A percentile compares a stretch with the other conserved stretches of the same genome.
Evolutionary conservation across 345 rosid genomes (phyloP).

Genomic region (Salix viminalis): DNA sequence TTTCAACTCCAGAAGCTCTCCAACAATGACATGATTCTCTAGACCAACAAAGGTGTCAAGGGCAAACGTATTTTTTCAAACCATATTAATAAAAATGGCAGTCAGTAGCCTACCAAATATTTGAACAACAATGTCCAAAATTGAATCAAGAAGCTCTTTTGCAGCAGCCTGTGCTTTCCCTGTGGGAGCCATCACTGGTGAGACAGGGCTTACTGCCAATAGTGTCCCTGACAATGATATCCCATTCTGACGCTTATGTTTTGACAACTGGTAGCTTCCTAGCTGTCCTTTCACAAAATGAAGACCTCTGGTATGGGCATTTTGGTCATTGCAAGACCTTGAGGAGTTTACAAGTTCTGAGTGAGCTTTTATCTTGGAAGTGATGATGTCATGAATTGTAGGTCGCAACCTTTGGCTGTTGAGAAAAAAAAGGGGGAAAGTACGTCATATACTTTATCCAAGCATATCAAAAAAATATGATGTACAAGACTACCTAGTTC

Average conservation of each 20-base stretch:
- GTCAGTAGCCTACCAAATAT: slow-evolving; percentile 68
- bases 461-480: not conserved
- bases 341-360: slow-evolving; percentile 56
- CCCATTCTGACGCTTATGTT: slow-evolving; percentile 82
- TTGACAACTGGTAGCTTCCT: slow-evolving; percentile 57
- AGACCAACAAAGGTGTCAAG: not conserved
- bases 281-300: slow-evolving; percentile 60
- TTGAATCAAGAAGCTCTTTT: slow-evolving; percentile 85
- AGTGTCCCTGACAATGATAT: slow-evolving; percentile 57
- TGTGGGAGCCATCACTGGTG: slow-evolving; percentile 88
- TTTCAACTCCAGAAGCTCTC: slow-evolving; percentile 85
- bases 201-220: slow-evolving; percentile 91
- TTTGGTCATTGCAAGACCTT: slow-evolving; percentile 50
- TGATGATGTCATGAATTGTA: slow-evolving; percentile 87
- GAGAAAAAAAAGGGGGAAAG: slow-evolving; percentile 20
- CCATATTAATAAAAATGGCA: not conserved
- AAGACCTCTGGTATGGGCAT: slow-evolving; percentile 42
- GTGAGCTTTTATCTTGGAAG: slow-evolving; percentile 78
- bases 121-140: slow-evolving; percentile 70
- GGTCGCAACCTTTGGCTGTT: slow-evolving; percentile 92
- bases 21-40: slow-evolving; percentile 93
- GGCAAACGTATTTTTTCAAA: not conserved
- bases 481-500: not conserved
- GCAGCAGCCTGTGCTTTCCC: slow-evolving; percentile 94
- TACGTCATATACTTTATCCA: not conserved